Conservation (phyloP, 129 eudicot species). For the Flaveria robusta region DNA sequence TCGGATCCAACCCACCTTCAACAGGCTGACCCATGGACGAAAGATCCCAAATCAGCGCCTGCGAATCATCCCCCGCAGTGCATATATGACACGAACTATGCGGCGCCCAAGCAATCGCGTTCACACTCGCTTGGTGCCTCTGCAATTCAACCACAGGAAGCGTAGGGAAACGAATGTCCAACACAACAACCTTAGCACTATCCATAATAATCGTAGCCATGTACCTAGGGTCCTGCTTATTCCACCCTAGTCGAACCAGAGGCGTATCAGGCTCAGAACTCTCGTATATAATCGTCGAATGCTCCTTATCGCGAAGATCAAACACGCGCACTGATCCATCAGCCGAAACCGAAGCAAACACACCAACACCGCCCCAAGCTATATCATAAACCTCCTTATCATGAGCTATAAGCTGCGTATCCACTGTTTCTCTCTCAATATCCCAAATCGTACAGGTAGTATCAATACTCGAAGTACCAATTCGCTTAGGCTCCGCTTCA, state of each 20-base stretch:
- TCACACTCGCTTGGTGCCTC: slow-evolving; percentile 88
- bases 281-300: slow-evolving; percentile 84
- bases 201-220: slow-evolving; percentile 99
- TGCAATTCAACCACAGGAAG: slow-evolving; percentile 92
- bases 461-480: slow-evolving; percentile 83
- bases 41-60: slow-evolving; percentile 96
- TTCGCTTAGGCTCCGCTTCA: slow-evolving; percentile 85
- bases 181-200: slow-evolving; percentile 88
- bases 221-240: slow-evolving; percentile 92
- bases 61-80: slow-evolving; percentile 94
- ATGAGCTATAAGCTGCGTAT: slow-evolving; percentile 89
- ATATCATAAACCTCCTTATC: slow-evolving; percentile 96
- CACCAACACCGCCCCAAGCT: slow-evolving; percentile 99
- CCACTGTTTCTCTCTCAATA: slow-evolving; percentile 78
- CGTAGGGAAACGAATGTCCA: slow-evolving; percentile 85
- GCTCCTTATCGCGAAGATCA: slow-evolving; percentile 90
- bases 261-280: slow-evolving; percentile 94
- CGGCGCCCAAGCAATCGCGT: slow-evolving; percentile 99
- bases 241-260: slow-evolving; percentile 86
- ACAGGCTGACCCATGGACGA: slow-evolving; percentile 97
- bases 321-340: slow-evolving; percentile 92
- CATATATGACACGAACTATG: slow-evolving; percentile 97
- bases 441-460: slow-evolving; percentile 97
- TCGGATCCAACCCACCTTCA: slow-evolving; percentile 96
- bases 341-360: slow-evolving; percentile 93